Base-by-base conservation (phyloP, 2,329 filamentous ascomycete genomes). In the Stagonosporopsis rhizophila region DNA sequence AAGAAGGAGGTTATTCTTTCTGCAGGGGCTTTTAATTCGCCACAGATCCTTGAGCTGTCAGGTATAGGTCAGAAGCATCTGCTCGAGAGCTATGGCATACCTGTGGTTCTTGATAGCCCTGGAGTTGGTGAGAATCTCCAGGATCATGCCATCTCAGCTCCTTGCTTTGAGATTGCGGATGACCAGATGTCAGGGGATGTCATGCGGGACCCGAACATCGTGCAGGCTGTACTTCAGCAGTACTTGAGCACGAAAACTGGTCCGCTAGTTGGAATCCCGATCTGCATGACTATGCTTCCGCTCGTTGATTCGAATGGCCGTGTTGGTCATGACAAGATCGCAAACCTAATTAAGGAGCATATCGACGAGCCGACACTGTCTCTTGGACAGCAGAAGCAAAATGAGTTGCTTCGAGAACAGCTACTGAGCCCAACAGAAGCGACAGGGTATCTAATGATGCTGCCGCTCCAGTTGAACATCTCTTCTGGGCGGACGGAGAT, bases 251-350 rank as follows among this genome's bases (percentile, higher is more conserved):
- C 64, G 0, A 52, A 52, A 2, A 49, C 46, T 1, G 68, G 71
- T 1, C 70, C 71, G 0, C 44, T 75, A 2, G 44, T 55, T 7
- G 30, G 38, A 6, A 52, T 52, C 5, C 64, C 64, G 7, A 42
- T 71, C 14, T 66, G 64, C 23, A 47, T 61, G 27, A 66, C 70
- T 0, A 70, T 69, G 47, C 56, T 74, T 5, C 72, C 70, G 0
- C 44, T 67, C 0, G 51, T 70, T 11, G 62, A 71, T 46, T 55
- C 58, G 30, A 58, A 61, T 1, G 69, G 65, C 17, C 45, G 32
- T 20, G 28, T 52, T 3, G 40, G 52, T 35, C 20, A 19, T 7
- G 38, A 54, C 2, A 37, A 56, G 2, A 46, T 55, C 3, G 37
- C 22, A 1, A 2, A 44, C 6, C 35, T 57, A 11, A 49, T n/a